phyloP scores from a whole-genome alignment of 2,329 filamentous ascomycete species.

The Stagonosporopsis tanaceti region DNA sequence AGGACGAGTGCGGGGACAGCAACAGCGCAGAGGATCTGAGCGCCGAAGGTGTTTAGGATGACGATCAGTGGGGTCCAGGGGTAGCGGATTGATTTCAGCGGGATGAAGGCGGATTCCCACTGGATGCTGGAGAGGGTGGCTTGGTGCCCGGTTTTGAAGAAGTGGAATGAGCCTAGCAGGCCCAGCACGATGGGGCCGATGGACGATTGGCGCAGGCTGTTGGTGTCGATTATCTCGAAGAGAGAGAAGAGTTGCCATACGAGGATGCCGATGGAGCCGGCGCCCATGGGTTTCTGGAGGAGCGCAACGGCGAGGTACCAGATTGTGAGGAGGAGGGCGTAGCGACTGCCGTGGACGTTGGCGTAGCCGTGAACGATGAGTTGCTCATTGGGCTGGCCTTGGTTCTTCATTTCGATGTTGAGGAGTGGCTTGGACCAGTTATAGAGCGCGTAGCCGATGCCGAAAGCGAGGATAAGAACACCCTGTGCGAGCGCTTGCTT shows the following conservation, averaged over 20 bases:
- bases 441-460: conserved; percentile 85
- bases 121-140: conserved; percentile 87
- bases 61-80: conserved; percentile 88
- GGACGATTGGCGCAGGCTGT: conserved; percentile 68
- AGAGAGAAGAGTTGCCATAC: conserved; percentile 88
- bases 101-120: conserved; percentile 95
- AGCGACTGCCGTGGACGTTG: conserved; percentile 91
- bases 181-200: conserved; percentile 86
- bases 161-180: conserved; percentile 91
- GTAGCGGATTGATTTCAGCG: conserved; percentile 81
- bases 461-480: conserved; percentile 79
- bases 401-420: conserved; percentile 64
- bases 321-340: conserved; percentile 82
- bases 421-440: conserved; percentile 86
- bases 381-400: conserved; percentile 47
- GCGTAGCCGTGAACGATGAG: conserved; percentile 89
- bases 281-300: conserved; percentile 93
- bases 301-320: conserved; percentile 79
- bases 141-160: conserved; percentile 98
- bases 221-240: conserved; percentile 69
- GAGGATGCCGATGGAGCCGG: conserved; percentile 81
- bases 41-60: conserved; percentile 84
- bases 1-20: conserved; percentile 82
- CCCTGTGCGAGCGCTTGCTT: conserved; percentile 82
- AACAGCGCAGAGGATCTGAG: conserved; percentile 82